Conservation (phyloP, 2,329 filamentous ascomycete species). For the Bipolaris victoriae region DNA sequence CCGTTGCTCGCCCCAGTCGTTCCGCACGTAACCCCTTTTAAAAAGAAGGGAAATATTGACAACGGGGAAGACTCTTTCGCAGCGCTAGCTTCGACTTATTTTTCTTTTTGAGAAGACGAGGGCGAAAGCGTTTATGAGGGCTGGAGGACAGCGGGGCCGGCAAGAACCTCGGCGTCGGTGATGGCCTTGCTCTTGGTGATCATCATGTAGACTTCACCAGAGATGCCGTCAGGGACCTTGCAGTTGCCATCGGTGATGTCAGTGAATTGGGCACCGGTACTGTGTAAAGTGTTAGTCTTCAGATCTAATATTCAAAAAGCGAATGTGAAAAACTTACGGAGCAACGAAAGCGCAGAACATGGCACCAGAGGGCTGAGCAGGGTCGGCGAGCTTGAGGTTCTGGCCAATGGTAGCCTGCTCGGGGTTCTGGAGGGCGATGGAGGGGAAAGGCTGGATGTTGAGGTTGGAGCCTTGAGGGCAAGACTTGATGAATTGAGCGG, state of each 20-base stretch:
- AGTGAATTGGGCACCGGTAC: slow-evolving; percentile 57
- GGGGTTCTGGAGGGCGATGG: slow-evolving; percentile 60
- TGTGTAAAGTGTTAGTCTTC: slow-evolving; percentile 35
- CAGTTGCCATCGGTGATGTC: slow-evolving; percentile 64
- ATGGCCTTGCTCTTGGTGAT: slow-evolving; percentile 59
- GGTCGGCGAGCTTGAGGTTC: slow-evolving; percentile 48
- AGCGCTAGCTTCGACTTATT: slow-evolving; percentile 5
- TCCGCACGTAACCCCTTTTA: slow-evolving; percentile 3
- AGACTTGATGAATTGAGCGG: slow-evolving; percentile 72
- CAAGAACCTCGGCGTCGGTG: slow-evolving; percentile 61
- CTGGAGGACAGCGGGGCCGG: slow-evolving; percentile 55
- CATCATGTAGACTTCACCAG: slow-evolving; percentile 71
- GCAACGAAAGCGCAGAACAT: slow-evolving; percentile 72
- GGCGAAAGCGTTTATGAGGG: slow-evolving; percentile 38
- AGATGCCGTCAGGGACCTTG: slow-evolving; percentile 65
- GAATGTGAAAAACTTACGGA: slow-evolving; percentile 53
- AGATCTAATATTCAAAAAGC: not conserved
- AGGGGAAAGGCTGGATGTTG: slow-evolving; percentile 67
- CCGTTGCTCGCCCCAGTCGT: slow-evolving; percentile 7
- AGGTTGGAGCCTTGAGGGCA: slow-evolving; percentile 71
- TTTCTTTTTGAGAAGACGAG: not conserved
- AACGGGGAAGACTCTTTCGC: slow-evolving; percentile 11
- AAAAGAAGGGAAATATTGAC: slow-evolving; percentile 6
- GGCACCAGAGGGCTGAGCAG: slow-evolving; percentile 51
- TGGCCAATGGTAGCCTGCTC: slow-evolving; percentile 51